phyloP scores from a whole-genome alignment of 495 filamentous ascomycete genomes.

The Lichenothelia convexa region DNA sequence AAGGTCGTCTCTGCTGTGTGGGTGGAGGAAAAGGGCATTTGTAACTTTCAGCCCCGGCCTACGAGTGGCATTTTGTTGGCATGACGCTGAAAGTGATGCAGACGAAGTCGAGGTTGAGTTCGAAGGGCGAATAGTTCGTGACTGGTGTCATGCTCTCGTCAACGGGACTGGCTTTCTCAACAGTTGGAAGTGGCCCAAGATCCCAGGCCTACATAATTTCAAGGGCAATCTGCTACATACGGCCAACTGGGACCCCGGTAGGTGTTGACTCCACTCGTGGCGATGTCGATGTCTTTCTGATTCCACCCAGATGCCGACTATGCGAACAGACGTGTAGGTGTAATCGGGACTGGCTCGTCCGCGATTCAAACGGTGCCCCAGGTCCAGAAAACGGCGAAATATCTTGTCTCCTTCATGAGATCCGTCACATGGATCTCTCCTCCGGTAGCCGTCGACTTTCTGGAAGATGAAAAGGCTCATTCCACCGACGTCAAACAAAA shows the following conservation, averaged over 20 bases:
- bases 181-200: slow-evolving; percentile 7
- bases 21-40: slow-evolving; percentile 13
- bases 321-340: slow-evolving; percentile 23
- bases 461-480: too few species aligned
- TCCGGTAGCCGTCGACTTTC: slow-evolving; percentile 9
- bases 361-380: slow-evolving; percentile 14
- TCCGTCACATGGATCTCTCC: slow-evolving; percentile 15
- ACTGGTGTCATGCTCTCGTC: slow-evolving; percentile 17
- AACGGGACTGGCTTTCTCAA: slow-evolving; percentile 19
- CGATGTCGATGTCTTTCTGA: slow-evolving; percentile 2
- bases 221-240: slow-evolving; percentile 3
- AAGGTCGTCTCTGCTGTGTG: slow-evolving; percentile 15
- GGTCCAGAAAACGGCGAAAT: slow-evolving; percentile 14
- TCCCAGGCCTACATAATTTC: slow-evolving; percentile 5
- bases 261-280: too few species aligned
- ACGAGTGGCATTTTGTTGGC: slow-evolving; percentile 4
- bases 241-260: slow-evolving; percentile 3
- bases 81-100: slow-evolving; percentile 7
- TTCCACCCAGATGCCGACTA: slow-evolving; percentile 3
- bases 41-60: slow-evolving; percentile 5
- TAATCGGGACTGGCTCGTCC: slow-evolving; percentile 30
- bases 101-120: slow-evolving; percentile 5
- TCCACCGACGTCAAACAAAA: slow-evolving; percentile 8
- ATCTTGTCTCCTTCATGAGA: slow-evolving; percentile 12
- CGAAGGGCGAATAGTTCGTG: too few species aligned